These are phyloP conservation scores for Lojkania enalia DNA, from an alignment of 2,329 filamentous ascomycete species.

Conservation along the genomic window DNA sequence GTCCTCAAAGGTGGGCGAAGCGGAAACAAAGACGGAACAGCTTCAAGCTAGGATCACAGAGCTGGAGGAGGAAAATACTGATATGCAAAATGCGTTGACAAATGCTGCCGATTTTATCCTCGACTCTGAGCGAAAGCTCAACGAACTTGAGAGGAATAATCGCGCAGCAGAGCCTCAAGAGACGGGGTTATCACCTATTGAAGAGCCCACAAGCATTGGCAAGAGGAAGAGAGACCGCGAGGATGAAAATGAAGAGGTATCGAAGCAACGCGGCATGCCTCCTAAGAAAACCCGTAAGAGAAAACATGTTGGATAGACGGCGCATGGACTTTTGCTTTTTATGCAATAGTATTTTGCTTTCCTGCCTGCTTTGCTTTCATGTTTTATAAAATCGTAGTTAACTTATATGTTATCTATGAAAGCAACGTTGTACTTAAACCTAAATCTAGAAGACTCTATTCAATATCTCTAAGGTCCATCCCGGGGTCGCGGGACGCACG, in stretches of 20 bases:
- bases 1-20: constrained; percentile 5
- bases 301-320: constrained; percentile 1
- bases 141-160: constrained; percentile 1
- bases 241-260: constrained; percentile 1
- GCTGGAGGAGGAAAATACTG: constrained; percentile 7
- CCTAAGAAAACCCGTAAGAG: constrained; percentile 1
- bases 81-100: constrained; percentile 7
- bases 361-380: neutral
- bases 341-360: constrained; percentile 1
- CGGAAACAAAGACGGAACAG: constrained; percentile 6
- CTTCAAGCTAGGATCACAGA: constrained; percentile 10
- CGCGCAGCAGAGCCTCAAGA: neutral
- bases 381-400: neutral
- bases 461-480: neutral
- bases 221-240: constrained; percentile 1
- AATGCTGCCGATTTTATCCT: constrained; percentile 10
- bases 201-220: constrained; percentile 1
- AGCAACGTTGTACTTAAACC: neutral
- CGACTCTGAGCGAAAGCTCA: constrained; percentile 5
- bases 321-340: neutral
- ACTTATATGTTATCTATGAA: neutral
- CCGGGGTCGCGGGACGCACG: neutral
- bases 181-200: neutral
- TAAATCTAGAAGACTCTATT: neutral
- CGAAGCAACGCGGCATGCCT: neutral